A percentile compares a stretch with the other conserved stretches of the same genome.
Conservation (phyloP, 2,329 filamentous ascomycete species). For the Fusarium sp. region DNA sequence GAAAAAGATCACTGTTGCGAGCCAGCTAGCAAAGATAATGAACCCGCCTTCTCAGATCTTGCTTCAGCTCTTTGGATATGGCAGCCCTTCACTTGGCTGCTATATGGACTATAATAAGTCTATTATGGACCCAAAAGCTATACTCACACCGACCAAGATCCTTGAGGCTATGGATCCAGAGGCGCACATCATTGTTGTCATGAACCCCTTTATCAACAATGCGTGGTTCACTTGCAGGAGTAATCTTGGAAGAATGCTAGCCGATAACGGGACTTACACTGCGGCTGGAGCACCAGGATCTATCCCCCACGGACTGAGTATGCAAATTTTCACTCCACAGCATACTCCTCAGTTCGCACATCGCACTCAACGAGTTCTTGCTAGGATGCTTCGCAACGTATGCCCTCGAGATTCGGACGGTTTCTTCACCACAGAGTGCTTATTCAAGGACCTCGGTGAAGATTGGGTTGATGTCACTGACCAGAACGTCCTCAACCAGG, state of each 20-base stretch:
- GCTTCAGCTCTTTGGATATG: constrained; percentile 8
- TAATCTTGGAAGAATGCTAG: background rate
- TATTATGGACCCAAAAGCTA: background rate
- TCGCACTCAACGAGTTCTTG: background rate
- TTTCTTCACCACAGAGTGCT: background rate
- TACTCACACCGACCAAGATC: constrained; percentile 2
- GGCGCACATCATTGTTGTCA: background rate
- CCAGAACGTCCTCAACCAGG: background rate
- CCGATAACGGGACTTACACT: background rate
- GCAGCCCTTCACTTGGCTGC: constrained; percentile 6
- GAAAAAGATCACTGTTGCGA: background rate
- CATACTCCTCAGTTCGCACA: background rate
- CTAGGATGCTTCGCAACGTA: background rate
- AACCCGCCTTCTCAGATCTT: background rate
- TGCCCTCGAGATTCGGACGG: background rate
- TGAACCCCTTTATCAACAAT: background rate
- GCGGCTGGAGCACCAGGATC: background rate
- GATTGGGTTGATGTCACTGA: background rate
- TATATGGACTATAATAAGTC: constrained; percentile 1
- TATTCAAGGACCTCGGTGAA: background rate
- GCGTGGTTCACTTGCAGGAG: background rate
- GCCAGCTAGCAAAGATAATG: background rate
- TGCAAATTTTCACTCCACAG: background rate
- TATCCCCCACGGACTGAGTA: background rate
- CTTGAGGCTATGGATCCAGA: background rate